Evolutionary conservation across 331 rosid genomes (phyloP), one percentile per base, ranked within the genome.

Genomic region (Stylosanthes scabra): DNA sequence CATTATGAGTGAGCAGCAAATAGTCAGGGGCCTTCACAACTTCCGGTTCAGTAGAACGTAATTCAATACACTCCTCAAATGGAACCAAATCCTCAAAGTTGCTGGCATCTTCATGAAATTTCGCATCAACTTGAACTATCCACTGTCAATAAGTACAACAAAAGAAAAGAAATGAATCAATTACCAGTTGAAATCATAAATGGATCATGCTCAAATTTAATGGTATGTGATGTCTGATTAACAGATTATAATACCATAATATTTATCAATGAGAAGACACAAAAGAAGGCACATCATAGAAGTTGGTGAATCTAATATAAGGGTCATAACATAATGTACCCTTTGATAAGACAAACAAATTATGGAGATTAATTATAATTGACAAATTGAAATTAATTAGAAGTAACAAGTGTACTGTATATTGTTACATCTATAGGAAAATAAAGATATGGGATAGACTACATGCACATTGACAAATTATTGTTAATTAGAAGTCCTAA

Each of bases 61-160:
- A 74, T 79, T 88, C 95, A 37, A 94, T 86, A 71, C 96, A 94
- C 85, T 94, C 99, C 87, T 94, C 97, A 83, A 94, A 94, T 59
- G 97, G 97, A 79, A 91, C 91, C 86, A 91, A 75, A 34, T 91
- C 99, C 71, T 90, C 87, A 39, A 94, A 86, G 68, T 94, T 89
- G 63, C 83, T 87, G 15, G 97, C 99, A 84, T 83, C 96, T 78
- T 94, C 91, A 75, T 94, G 99, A 87, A 94, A 94, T 71, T 87
- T 90, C 46, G 99, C 97, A 82, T 80, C 79, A 74, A 94, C 87
- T 80, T 81, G 81, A 76, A 94, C 99, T 37, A 83, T 78, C 99
- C 99, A 94, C 99, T 94, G 91, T 74, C 45, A 83, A 81, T 7
- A 68, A 52, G 67, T 69, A 60, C 47, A 44, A 59, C 59, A 44